Percentiles rank a stretch among this genome's conserved stretches.
Evolutionary conservation across 352 stramenopile genomes (phyloP).

Genomic region (Globisporangium barbulae): DNA sequence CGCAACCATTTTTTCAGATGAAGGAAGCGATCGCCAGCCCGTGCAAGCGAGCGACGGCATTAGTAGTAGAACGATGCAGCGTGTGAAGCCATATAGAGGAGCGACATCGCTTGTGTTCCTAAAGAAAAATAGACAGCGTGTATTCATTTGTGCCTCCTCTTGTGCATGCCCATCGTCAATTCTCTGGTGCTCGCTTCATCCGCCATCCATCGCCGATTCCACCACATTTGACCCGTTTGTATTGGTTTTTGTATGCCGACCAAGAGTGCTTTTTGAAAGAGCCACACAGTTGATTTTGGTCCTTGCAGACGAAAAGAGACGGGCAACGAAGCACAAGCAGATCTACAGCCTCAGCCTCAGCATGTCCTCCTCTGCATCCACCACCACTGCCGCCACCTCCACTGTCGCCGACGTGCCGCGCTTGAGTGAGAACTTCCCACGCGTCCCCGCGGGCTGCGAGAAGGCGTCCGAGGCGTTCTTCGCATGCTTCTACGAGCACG

Average conservation of each 20-base stretch:
- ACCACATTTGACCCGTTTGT: conserved; percentile 11
- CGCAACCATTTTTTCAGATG: conserved; percentile 5
- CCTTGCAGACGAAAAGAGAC: conserved; percentile 4
- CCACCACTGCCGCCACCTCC: conserved; percentile 9
- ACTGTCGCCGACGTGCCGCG: conserved; percentile 28
- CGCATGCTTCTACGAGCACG: conserved; percentile 77
- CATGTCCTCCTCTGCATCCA: conserved; percentile 12
- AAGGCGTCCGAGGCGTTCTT: conserved; percentile 72
- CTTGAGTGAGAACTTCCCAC: conserved; percentile 76
- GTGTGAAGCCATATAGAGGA: conserved; percentile 7
- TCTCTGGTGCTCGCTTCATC: background rate
- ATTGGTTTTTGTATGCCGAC: conserved; percentile 53
- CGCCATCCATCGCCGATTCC: conserved; percentile 5
- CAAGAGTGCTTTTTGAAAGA: conserved; percentile 16
- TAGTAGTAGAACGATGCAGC: background rate
- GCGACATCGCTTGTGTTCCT: background rate
- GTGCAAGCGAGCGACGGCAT: background rate
- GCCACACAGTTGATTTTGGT: conserved; percentile 11
- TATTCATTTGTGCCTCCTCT: conserved; percentile 7
- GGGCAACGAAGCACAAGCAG: conserved; percentile 5
- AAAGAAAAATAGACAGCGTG: conserved; percentile 14
- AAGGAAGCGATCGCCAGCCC: background rate
- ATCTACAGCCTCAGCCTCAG: background rate
- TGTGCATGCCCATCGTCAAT: background rate
- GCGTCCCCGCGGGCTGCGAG: conserved; percentile 68